A percentile compares a stretch with the other conserved stretches of the same genome.
Conservation (phyloP, 108 stramenopile genomes). For the Mayamaea pseudoterrestris region DNA sequence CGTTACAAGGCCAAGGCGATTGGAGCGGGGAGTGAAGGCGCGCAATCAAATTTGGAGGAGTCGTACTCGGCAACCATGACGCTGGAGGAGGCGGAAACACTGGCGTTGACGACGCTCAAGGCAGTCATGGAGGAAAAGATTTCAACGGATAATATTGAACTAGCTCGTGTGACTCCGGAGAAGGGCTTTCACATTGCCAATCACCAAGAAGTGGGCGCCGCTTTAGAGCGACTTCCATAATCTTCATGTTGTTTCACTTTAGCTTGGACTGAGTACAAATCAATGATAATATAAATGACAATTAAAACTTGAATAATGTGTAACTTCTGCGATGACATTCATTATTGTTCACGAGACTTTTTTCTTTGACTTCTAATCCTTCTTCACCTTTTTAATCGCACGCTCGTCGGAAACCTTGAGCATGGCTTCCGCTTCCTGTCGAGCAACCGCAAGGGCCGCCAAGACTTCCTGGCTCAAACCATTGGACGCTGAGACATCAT, state of each 20-base stretch:
- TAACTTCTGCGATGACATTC: conserved; percentile 3
- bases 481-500: no score
- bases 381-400: conserved; percentile 23
- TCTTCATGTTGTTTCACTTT: background rate
- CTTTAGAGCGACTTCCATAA: conserved; percentile 59
- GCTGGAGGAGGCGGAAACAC: conserved; percentile 87
- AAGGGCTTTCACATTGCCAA: conserved; percentile 84
- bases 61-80: conserved; percentile 89
- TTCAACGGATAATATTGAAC: conserved; percentile 89
- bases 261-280: background rate
- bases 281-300: conserved; percentile 1
- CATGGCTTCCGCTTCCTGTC: conserved; percentile 39
- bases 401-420: conserved; percentile 10
- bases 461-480: conserved; percentile 8
- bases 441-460: conserved; percentile 38
- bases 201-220: conserved; percentile 71
- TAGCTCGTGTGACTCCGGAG: conserved; percentile 85
- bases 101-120: conserved; percentile 88
- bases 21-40: conserved; percentile 95
- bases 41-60: conserved; percentile 91
- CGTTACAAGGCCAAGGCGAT: conserved; percentile 99
- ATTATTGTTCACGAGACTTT: conserved; percentile 14
- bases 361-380: conserved; percentile 23
- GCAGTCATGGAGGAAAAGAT: conserved; percentile 99
- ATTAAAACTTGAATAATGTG: background rate